Percentiles rank a stretch among this genome's conserved stretches.
These are phyloP conservation scores for Hypoxylon fuscum DNA, from an alignment of 495 filamentous ascomycete genomes.

Conservation along the genomic window DNA sequence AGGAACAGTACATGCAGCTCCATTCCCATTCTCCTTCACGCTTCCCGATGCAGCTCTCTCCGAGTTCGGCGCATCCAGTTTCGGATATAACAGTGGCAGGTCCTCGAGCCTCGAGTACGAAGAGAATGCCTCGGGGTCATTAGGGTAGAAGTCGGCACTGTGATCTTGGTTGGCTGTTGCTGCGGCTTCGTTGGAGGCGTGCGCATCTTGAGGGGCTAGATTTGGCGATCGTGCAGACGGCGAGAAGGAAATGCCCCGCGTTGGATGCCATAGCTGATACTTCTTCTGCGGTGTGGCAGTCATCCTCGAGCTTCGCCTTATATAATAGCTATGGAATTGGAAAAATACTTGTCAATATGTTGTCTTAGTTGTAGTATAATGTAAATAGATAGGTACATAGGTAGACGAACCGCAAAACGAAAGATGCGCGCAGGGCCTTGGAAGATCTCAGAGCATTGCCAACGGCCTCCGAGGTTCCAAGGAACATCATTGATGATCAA, in stretches of 20 bases:
- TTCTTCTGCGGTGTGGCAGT: constrained; percentile 36
- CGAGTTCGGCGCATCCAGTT: constrained; percentile 1
- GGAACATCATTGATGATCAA: constrained; percentile 36
- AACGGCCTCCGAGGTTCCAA: constrained; percentile 28
- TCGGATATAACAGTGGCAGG: neutral
- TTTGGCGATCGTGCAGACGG: constrained; percentile 22
- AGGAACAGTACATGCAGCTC: neutral
- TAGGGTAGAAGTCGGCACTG: neutral
- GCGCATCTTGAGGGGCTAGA: constrained; percentile 16
- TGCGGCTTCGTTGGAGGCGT: constrained; percentile 1
- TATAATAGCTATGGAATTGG: constrained; percentile 15
- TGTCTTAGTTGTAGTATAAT: no score
- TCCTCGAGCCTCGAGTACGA: constrained; percentile 12
- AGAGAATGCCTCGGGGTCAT: constrained; percentile 1
- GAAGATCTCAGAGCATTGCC: constrained; percentile 40
- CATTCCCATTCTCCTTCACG: constrained; percentile 14
- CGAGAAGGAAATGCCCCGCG: constrained; percentile 53
- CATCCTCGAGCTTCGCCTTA: constrained; percentile 38
- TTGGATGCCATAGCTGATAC: constrained; percentile 50
- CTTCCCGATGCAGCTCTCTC: constrained; percentile 3
- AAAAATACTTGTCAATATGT: constrained; percentile 15
- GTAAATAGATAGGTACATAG: no score
- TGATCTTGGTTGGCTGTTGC: neutral
- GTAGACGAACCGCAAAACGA: constrained; percentile 33
- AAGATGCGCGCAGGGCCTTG: constrained; percentile 20